phyloP scores from a whole-genome alignment of 257 asterid genomes.

The Plantago elongata region DNA sequence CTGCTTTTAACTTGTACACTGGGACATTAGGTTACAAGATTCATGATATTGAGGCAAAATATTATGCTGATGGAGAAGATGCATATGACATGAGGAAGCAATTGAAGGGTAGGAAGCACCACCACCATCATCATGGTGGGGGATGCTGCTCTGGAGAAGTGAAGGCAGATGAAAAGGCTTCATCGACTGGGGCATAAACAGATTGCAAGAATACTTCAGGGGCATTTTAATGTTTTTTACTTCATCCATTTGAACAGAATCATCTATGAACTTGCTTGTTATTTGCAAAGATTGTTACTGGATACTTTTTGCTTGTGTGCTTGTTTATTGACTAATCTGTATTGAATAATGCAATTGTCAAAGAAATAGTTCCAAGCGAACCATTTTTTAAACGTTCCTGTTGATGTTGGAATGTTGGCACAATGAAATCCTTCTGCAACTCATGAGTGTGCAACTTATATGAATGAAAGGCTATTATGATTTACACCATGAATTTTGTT shows the following conservation, averaged over 20 bases:
- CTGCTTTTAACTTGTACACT: conserved; percentile 88
- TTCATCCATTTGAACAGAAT: conserved; percentile 12
- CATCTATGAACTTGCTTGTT: background rate
- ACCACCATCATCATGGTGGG: conserved; percentile 76
- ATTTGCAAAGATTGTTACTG: background rate
- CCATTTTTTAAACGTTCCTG: too few species aligned
- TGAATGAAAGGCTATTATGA: too few species aligned
- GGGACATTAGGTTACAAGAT: conserved; percentile 83
- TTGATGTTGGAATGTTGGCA: too few species aligned
- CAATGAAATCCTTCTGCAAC: too few species aligned
- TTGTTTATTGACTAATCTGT: too few species aligned
- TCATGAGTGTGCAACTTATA: too few species aligned
- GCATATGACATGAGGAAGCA: conserved; percentile 97
- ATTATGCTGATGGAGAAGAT: conserved; percentile 99
- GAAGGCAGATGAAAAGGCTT: conserved; percentile 42
- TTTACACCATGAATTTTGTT: too few species aligned
- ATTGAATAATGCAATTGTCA: too few species aligned
- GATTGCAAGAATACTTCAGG: conserved; percentile 17
- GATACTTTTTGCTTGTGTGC: background rate
- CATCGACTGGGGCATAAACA: conserved; percentile 37
- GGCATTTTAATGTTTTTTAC: conserved; percentile 18
- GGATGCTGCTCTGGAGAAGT: conserved; percentile 78
- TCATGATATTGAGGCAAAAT: conserved; percentile 89
- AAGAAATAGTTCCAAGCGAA: too few species aligned
- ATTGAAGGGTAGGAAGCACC: conserved; percentile 75